Evolutionary conservation across 2,329 filamentous ascomycete species (phyloP).

Genomic region (Metarhizium guizhouense): DNA sequence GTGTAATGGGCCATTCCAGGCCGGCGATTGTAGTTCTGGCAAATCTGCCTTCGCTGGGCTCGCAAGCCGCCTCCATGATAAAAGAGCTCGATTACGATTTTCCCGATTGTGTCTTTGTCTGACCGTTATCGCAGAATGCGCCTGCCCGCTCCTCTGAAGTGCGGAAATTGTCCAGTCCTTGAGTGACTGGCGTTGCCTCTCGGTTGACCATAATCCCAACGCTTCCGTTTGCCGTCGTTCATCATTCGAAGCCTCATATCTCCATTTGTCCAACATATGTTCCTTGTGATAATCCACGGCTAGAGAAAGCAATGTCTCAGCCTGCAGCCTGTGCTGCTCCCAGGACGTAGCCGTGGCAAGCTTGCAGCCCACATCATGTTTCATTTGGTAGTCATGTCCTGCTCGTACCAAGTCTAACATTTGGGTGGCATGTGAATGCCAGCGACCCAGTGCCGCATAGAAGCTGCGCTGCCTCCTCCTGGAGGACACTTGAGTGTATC

Average conservation of each 20-base stretch:
- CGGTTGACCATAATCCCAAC: constrained; percentile 22
- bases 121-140: constrained; percentile 26
- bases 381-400: constrained; percentile 10
- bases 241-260: constrained; percentile 11
- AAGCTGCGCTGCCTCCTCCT: constrained; percentile 23
- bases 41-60: constrained; percentile 9
- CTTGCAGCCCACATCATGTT: constrained; percentile 7
- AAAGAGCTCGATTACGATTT: constrained; percentile 19
- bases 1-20: neutral
- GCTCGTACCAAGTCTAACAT: constrained; percentile 8
- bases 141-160: constrained; percentile 27
- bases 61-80: constrained; percentile 20
- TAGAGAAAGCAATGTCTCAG: neutral
- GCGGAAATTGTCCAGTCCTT: constrained; percentile 29
- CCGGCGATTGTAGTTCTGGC: neutral
- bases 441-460: constrained; percentile 21
- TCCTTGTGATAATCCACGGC: neutral
- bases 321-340: constrained; percentile 7
- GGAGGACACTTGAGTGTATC: constrained; percentile 25
- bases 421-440: constrained; percentile 14
- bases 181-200: constrained; percentile 22
- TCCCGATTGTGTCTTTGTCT: constrained; percentile 23
- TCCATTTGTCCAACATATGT: constrained; percentile 12
- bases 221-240: constrained; percentile 17
- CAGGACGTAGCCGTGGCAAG: constrained; percentile 12